A percentile compares a stretch with the other conserved stretches of the same genome.
These are phyloP conservation scores for Symbiotaphrina buchneri DNA, from an alignment of 495 filamentous ascomycete genomes.

Conservation along the genomic window DNA sequence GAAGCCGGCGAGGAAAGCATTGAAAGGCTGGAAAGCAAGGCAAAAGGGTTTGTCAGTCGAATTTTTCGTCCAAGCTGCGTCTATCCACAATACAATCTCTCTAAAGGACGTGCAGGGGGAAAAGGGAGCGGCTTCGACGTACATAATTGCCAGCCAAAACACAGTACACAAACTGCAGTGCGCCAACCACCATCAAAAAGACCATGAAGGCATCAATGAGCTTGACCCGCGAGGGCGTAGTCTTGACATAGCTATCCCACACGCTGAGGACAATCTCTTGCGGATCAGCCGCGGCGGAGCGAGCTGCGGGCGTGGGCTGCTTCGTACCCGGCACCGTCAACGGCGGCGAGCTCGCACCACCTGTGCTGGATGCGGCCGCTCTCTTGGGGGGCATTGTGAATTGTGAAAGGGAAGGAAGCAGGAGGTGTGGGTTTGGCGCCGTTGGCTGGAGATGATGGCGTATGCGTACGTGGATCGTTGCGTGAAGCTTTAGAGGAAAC, in stretches of 20 bases:
- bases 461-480: too few relatives aligned
- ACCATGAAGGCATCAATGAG: constrained; percentile 82
- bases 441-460: too few relatives aligned
- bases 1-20: constrained; percentile 93
- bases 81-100: neutral
- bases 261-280: constrained; percentile 27
- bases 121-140: constrained; percentile 14
- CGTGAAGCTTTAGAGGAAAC: too few relatives aligned
- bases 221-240: constrained; percentile 76
- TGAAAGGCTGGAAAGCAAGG: constrained; percentile 52
- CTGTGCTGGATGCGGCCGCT: too few relatives aligned
- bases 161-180: constrained; percentile 84
- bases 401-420: too few relatives aligned
- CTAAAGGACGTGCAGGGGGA: too few relatives aligned
- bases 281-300: constrained; percentile 19
- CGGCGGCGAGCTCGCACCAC: too few relatives aligned
- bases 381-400: too few relatives aligned
- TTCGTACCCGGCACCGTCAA: too few relatives aligned
- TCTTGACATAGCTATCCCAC: constrained; percentile 50
- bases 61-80: neutral
- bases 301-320: constrained; percentile 15
- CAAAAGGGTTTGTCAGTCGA: too few relatives aligned
- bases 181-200: constrained; percentile 70
- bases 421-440: too few relatives aligned
- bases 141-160: constrained; percentile 88